Conservation (phyloP, 2,329 filamentous ascomycete species). For the Phoma sp. region DNA sequence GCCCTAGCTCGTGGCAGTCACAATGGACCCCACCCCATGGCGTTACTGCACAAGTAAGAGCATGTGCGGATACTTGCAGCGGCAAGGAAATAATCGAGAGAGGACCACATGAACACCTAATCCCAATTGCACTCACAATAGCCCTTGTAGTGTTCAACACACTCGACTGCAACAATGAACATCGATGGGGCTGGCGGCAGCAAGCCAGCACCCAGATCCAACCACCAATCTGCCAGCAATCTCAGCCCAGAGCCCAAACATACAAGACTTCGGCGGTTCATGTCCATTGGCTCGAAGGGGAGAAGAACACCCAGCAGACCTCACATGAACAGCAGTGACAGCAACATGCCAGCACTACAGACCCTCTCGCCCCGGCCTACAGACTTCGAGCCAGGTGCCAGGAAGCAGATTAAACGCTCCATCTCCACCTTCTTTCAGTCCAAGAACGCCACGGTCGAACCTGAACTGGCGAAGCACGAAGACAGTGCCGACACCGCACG, state of each 20-base stretch:
- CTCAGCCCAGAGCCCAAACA: background rate
- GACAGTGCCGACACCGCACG: background rate
- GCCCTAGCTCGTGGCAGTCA: conserved; percentile 3
- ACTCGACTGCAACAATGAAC: background rate
- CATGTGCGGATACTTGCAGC: background rate
- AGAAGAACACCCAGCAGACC: background rate
- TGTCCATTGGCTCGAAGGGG: conserved; percentile 5
- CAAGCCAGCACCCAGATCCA: background rate
- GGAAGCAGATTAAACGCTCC: conserved; percentile 2
- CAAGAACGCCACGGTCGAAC: background rate
- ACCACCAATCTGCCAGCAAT: background rate
- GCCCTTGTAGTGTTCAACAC: background rate
- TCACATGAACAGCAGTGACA: background rate
- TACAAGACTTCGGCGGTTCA: conserved; percentile 10
- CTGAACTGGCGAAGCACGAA: background rate
- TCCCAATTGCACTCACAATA: background rate
- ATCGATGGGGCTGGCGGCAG: background rate
- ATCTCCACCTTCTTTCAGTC: conserved; percentile 1
- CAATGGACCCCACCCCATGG: background rate
- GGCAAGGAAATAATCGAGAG: background rate
- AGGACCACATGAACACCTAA: background rate
- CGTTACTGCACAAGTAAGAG: conserved; percentile 1
- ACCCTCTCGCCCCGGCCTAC: background rate
- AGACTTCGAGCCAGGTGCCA: background rate
- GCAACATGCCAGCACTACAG: background rate